phyloP scores from a whole-genome alignment of 2,329 filamentous ascomycete genomes.

The Stagonosporopsis vannaccii region DNA sequence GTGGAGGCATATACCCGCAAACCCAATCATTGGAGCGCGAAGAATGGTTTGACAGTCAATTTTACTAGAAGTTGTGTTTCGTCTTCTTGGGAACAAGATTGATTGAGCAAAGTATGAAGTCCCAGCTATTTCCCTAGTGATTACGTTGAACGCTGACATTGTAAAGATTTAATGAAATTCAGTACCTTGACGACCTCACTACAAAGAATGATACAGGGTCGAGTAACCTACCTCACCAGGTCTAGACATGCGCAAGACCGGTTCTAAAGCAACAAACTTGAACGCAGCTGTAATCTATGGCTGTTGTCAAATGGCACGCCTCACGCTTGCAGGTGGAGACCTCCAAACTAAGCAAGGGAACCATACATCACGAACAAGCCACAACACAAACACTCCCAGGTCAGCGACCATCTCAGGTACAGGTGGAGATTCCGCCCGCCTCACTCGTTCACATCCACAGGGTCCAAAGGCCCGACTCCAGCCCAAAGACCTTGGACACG shows the following conservation, averaged over 20 bases:
- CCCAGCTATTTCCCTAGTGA: neutral
- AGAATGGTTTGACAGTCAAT: neutral
- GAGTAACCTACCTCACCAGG: neutral
- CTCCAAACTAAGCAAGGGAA: neutral
- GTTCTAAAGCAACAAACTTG: neutral
- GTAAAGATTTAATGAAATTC: neutral
- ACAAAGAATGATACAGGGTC: too few relatives aligned
- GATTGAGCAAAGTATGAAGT: neutral
- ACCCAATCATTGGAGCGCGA: neutral
- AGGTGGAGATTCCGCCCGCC: neutral
- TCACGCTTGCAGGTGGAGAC: neutral
- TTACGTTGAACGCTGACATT: neutral
- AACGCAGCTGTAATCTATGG: neutral
- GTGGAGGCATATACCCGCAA: neutral
- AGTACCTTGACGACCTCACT: neutral
- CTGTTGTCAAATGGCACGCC: too few relatives aligned
- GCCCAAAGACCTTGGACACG: neutral
- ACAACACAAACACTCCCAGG: neutral
- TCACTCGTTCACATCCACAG: neutral
- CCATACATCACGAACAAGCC: neutral
- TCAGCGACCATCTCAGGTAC: neutral
- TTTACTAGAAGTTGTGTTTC: too few relatives aligned
- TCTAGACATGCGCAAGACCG: too few relatives aligned
- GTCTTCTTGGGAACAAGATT: too few relatives aligned
- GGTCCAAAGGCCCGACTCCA: constrained; percentile 3